A percentile compares a stretch with the other conserved stretches of the same genome.
Evolutionary conservation across 441 rosid species (phyloP).

Genomic region (Brassica balearica): DNA sequence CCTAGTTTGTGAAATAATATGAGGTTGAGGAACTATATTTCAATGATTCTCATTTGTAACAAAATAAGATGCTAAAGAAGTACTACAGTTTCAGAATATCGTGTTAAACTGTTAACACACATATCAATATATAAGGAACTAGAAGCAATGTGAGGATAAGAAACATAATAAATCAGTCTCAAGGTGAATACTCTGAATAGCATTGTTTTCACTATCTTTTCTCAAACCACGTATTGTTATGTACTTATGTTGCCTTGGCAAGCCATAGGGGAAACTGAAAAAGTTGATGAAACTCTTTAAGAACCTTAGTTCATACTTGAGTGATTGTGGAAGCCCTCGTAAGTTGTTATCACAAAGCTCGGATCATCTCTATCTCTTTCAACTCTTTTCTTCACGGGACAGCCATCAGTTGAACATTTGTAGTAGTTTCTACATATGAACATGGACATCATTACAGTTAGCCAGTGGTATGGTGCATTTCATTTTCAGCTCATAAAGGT

Average conservation of each 20-base stretch:
- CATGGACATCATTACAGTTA: neutral
- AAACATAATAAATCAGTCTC: too few relatives aligned
- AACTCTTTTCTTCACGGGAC: neutral
- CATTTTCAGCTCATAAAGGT: constrained; percentile 21
- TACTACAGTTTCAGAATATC: neutral
- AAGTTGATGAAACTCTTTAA: too few relatives aligned
- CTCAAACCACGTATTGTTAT: too few relatives aligned
- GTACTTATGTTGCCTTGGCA: too few relatives aligned
- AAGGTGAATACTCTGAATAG: too few relatives aligned
- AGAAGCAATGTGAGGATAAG: neutral
- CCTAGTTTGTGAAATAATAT: neutral
- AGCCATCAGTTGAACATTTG: neutral
- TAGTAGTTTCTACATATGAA: neutral
- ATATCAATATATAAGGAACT: neutral
- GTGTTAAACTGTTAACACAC: neutral
- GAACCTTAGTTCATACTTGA: neutral
- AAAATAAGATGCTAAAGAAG: neutral
- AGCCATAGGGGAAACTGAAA: too few relatives aligned
- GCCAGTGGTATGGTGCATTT: neutral
- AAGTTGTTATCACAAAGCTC: neutral
- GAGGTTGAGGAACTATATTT: neutral
- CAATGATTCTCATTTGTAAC: neutral
- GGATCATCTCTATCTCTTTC: constrained; percentile 4
- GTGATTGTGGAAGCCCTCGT: neutral
- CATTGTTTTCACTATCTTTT: too few relatives aligned